phyloP scores from a whole-genome alignment of 805 yeast genomes.

The Saturnispora halmiae region DNA sequence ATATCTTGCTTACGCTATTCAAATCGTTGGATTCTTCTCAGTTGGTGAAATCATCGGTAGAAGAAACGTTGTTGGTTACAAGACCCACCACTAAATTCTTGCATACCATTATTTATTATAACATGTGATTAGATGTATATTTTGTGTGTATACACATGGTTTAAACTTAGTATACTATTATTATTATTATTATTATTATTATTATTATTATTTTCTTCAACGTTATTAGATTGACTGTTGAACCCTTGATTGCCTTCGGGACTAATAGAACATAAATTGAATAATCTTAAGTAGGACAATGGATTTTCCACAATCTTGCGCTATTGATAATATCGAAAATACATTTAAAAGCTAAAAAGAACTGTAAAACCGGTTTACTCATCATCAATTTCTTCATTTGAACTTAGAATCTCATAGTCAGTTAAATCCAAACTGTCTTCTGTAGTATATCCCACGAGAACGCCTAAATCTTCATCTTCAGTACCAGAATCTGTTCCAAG shows the following conservation, averaged over 20 bases:
- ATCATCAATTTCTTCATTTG: background rate
- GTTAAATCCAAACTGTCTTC: slow-evolving; percentile 5
- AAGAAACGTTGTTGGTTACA: slow-evolving; percentile 87
- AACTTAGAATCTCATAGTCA: slow-evolving; percentile 7
- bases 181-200: no score
- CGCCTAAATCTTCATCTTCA: slow-evolving; percentile 1
- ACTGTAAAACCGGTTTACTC: background rate
- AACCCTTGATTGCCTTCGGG: no score
- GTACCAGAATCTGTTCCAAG: background rate
- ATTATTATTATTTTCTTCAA: no score
- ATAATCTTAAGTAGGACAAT: no score
- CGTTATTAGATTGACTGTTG: no score
- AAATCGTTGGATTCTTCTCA: slow-evolving; percentile 83
- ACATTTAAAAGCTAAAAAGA: background rate
- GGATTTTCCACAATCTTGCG: no score
- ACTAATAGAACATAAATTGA: no score
- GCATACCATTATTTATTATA: background rate
- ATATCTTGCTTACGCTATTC: slow-evolving; percentile 70
- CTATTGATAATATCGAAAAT: background rate
- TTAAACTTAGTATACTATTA: no score
- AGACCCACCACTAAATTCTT: slow-evolving; percentile 28
- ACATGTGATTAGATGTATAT: slow-evolving; percentile 2
- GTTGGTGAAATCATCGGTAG: slow-evolving; percentile 96
- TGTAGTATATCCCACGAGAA: slow-evolving; percentile 1
- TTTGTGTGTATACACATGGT: no score